Conservation (phyloP, 2,329 filamentous ascomycete species). For the Xylariaceae sp. region DNA sequence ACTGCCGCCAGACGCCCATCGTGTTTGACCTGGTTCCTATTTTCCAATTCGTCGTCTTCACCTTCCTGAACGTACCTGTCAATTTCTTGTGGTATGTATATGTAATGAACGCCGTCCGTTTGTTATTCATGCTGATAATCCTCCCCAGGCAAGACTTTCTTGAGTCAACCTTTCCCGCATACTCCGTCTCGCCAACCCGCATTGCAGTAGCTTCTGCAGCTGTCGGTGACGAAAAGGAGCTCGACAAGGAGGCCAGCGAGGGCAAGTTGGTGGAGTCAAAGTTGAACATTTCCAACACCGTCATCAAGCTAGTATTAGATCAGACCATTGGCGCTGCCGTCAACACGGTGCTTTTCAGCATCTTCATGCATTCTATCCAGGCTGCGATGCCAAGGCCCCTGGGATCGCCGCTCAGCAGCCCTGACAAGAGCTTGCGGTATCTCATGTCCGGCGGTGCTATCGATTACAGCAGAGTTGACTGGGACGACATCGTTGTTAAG, state of each 20-base stretch:
- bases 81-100: conserved; percentile 80
- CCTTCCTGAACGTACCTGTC: conserved; percentile 68
- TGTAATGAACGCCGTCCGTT: background rate
- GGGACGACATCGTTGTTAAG: conserved; percentile 39
- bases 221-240: conserved; percentile 39
- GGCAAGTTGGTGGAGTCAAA: conserved; percentile 44
- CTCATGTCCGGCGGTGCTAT: conserved; percentile 35
- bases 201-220: conserved; percentile 39
- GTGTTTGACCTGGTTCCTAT: conserved; percentile 63
- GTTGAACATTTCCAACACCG: conserved; percentile 60
- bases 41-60: conserved; percentile 73
- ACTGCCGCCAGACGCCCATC: conserved; percentile 49
- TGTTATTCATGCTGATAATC: conserved; percentile 3
- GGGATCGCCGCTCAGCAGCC: conserved; percentile 32
- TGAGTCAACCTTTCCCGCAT: conserved; percentile 69
- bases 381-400: conserved; percentile 40
- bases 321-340: conserved; percentile 61
- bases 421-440: conserved; percentile 29
- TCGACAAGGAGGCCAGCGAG: conserved; percentile 33
- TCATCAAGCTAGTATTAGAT: conserved; percentile 64
- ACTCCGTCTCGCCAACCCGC: conserved; percentile 41
- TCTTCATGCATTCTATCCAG: conserved; percentile 54
- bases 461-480: conserved; percentile 44
- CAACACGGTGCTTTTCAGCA: conserved; percentile 56
- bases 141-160: conserved; percentile 65